Base-by-base conservation (phyloP, 306 rosid genomes). In the Medicago lupulina region DNA sequence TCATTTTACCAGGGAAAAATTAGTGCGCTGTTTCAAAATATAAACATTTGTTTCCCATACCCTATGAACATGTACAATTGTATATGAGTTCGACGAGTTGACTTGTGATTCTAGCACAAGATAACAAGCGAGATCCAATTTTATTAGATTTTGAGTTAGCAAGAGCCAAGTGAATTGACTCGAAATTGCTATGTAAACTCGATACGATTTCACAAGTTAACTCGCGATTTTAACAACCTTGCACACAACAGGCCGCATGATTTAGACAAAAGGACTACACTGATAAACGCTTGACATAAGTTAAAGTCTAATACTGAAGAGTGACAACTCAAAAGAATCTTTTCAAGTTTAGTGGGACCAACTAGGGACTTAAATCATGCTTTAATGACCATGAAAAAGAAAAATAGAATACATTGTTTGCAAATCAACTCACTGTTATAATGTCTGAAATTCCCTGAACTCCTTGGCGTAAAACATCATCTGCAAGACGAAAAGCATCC, bases 391-490 rank as follows among this genome's bases (percentile, higher is more conserved):
- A 2, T 7, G 54, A 41, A 71, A 39, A 15, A 23, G 1, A 38
- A 41, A 71, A 44, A 15, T 28, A 4, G 17, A 78, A 58, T 72
- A 64, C 19, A 12, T 34, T 28, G 74, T 50, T 61, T 73, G 58
- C 40, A 51, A 51, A 70, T 75, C 73, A 73, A 85, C 97, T 86
- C 80, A 92, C 99, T 6, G 93, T 96, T 81, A 96, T 92, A 64
- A 96, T 96, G 83, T 96, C 99, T 43, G 99, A 93, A 80, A 96
- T 96, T 83, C 99, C 99, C 83, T 95, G 99, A 8, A 95, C 99
- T 80, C 99, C 99, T 79, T 95, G 99, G 63, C 97, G 98, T 57
- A 95, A 85, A 74, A 95, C 99, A 83, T 95, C 99, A 82, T 95
- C 99, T 0, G 98, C 99, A 75, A 95, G 97, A 79, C 76, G 90